phyloP scores from a whole-genome alignment of 805 yeast genomes.

The Kodamaea jinghongensis region DNA sequence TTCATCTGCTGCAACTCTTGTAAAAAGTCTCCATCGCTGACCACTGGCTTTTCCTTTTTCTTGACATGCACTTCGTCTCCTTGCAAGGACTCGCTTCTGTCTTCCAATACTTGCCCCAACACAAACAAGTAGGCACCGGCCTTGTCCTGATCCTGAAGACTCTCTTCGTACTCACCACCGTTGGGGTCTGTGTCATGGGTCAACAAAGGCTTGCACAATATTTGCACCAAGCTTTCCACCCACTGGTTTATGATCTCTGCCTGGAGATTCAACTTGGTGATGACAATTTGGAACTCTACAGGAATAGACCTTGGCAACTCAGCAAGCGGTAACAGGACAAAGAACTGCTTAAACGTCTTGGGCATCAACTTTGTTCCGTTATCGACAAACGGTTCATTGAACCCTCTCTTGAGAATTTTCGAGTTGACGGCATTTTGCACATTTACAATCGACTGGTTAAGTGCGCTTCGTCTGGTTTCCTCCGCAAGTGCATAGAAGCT shows the following conservation, averaged over 20 bases:
- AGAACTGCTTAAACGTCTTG: conserved; percentile 32
- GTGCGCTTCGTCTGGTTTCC: conserved; percentile 28
- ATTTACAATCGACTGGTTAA: conserved; percentile 27
- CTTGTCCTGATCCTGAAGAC: conserved; percentile 72
- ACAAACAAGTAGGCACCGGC: conserved; percentile 58
- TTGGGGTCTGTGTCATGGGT: conserved; percentile 49
- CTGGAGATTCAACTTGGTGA: conserved; percentile 47
- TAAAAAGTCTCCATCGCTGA: background rate
- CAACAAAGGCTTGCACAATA: conserved; percentile 51
- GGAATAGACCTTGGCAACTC: conserved; percentile 13
- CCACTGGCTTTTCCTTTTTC: conserved; percentile 2
- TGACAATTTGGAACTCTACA: conserved; percentile 14
- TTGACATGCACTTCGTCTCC: conserved; percentile 26
- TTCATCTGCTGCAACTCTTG: background rate
- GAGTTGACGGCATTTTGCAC: conserved; percentile 25
- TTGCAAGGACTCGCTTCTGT: conserved; percentile 33
- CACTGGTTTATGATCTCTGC: conserved; percentile 50
- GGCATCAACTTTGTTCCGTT: conserved; percentile 31
- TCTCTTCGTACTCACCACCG: conserved; percentile 75
- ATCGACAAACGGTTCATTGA: conserved; percentile 18
- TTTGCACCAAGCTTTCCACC: conserved; percentile 40
- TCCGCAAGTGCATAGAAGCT: conserved; percentile 36
- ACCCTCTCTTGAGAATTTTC: conserved; percentile 24
- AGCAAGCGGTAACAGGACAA: conserved; percentile 29
- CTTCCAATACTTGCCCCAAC: conserved; percentile 37